phyloP scores from a whole-genome alignment of 805 yeast genomes.

The Nakazawaea ishiwadae region DNA sequence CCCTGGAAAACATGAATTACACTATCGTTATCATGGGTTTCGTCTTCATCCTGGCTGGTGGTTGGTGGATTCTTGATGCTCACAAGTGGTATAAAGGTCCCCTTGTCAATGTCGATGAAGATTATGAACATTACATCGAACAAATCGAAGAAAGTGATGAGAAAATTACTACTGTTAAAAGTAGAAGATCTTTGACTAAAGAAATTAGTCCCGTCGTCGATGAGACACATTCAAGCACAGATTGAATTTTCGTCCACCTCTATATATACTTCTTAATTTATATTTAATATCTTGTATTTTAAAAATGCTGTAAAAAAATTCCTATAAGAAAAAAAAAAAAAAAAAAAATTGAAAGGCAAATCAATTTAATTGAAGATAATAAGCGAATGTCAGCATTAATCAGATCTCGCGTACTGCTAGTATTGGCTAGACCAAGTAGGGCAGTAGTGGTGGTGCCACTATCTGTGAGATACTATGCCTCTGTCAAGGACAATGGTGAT shows the following conservation, averaged over 20 bases:
- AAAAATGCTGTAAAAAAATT: no score
- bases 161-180: background rate
- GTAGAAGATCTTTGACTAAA: constrained; percentile 7
- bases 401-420: no score
- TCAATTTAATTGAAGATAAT: no score
- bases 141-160: background rate
- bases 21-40: constrained; percentile 45
- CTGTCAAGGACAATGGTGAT: background rate
- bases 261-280: no score
- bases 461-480: background rate
- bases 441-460: no score
- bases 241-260: no score
- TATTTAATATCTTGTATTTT: no score
- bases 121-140: constrained; percentile 19
- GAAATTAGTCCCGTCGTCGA: constrained; percentile 2
- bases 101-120: constrained; percentile 38
- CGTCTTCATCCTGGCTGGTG: constrained; percentile 30
- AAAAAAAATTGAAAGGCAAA: no score
- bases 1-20: constrained; percentile 46
- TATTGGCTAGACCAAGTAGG: no score
- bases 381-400: no score
- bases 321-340: no score
- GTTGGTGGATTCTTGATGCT: constrained; percentile 46
- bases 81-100: constrained; percentile 56
- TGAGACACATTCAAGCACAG: constrained; percentile 9